Percentiles rank a stretch among this genome's conserved stretches.
Conservation (phyloP, 2,329 filamentous ascomycete species). For the Neurospora sp. region DNA sequence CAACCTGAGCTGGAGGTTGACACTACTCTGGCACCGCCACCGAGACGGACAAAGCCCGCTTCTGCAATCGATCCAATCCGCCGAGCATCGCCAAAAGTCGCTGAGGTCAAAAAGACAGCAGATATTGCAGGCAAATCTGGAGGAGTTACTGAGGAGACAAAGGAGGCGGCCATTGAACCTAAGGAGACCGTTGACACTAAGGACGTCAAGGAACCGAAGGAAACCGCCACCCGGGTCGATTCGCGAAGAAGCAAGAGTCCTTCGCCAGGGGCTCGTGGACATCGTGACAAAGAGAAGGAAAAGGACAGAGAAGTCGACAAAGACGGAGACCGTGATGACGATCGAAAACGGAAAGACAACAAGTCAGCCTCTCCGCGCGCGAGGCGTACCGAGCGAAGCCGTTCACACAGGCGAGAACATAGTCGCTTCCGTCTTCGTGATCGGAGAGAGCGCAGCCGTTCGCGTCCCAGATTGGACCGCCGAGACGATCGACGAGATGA, state of each 20-base stretch:
- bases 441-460: conserved; percentile 20
- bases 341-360: conserved; percentile 18
- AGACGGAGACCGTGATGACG: conserved; percentile 20
- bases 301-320: conserved; percentile 22
- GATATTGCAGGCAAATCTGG: conserved; percentile 22
- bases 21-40: conserved; percentile 44
- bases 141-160: conserved; percentile 18
- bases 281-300: conserved; percentile 19
- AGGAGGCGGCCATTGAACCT: conserved; percentile 9
- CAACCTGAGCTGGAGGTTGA: conserved; percentile 48
- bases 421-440: conserved; percentile 20
- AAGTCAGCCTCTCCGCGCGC: conserved; percentile 15
- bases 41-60: conserved; percentile 38
- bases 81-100: conserved; percentile 33
- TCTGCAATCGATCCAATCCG: conserved; percentile 50
- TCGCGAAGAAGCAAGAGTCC: conserved; percentile 21
- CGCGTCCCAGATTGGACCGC: conserved; percentile 12
- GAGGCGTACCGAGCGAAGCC: conserved; percentile 17
- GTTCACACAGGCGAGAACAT: conserved; percentile 17
- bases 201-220: conserved; percentile 14
- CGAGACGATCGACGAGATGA: conserved; percentile 14
- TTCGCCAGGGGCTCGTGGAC: conserved; percentile 16
- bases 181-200: conserved; percentile 14
- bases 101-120: conserved; percentile 30
- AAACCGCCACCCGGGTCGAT: conserved; percentile 22